Evolutionary conservation across 1,284 basidiomycete species (phyloP).

Genomic region (Veloboletus limbatus): DNA sequence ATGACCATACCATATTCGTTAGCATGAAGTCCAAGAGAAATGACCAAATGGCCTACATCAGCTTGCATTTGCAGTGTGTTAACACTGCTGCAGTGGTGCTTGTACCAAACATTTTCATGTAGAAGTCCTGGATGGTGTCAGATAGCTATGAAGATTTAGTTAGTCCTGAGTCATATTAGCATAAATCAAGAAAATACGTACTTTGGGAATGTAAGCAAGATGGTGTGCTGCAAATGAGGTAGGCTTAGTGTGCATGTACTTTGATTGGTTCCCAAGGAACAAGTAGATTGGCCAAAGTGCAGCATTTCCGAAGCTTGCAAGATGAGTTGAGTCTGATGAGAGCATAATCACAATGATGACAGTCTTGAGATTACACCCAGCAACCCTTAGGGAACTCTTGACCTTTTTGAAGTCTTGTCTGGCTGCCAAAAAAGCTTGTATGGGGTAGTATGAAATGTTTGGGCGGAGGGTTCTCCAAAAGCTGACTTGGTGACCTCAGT

Average conservation of each 20-base stretch:
- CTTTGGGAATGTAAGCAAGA: constrained; percentile 33
- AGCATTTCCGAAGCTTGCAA: constrained; percentile 33
- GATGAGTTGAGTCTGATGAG: constrained; percentile 35
- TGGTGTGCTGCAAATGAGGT: constrained; percentile 28
- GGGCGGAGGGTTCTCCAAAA: constrained; percentile 6
- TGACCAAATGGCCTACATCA: constrained; percentile 34
- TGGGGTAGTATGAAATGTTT: constrained; percentile 22
- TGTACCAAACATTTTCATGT: constrained; percentile 11
- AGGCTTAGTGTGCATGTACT: constrained; percentile 28
- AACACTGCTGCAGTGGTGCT: constrained; percentile 19
- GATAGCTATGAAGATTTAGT: constrained; percentile 10
- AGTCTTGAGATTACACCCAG: constrained; percentile 21
- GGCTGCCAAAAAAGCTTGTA: constrained; percentile 25
- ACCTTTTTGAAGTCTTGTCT: constrained; percentile 10
- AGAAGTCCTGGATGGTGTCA: constrained; percentile 19
- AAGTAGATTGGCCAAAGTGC: constrained; percentile 36
- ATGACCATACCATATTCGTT: constrained; percentile 33
- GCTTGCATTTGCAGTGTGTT: constrained; percentile 29
- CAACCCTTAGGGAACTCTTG: constrained; percentile 9
- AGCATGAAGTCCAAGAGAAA: constrained; percentile 33
- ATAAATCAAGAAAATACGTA: constrained; percentile 4
- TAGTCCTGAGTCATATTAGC: too few relatives aligned
- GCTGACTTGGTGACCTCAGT: constrained; percentile 14
- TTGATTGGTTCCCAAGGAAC: constrained; percentile 34
- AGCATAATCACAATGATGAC: constrained; percentile 30